Conservation (phyloP, 495 filamentous ascomycete species). For the Darksidea phi region DNA sequence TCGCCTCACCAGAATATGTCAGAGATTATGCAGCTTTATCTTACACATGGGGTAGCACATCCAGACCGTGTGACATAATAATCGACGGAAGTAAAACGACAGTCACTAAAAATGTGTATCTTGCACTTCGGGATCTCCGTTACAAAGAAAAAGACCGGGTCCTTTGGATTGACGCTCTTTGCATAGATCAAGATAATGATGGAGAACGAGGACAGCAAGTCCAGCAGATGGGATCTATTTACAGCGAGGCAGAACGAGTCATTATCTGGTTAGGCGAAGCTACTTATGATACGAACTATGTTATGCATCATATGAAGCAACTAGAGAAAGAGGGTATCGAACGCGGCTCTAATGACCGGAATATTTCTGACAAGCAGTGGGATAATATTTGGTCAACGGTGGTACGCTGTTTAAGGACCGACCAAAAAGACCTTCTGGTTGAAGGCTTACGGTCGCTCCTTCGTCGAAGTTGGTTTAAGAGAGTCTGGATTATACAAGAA, state of each 20-base stretch:
- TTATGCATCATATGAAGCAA: slow-evolving; percentile 10
- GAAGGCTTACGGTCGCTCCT: slow-evolving; percentile 29
- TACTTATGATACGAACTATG: slow-evolving; percentile 11
- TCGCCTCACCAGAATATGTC: background rate
- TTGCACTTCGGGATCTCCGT: slow-evolving; percentile 12
- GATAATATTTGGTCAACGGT: background rate
- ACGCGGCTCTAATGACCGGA: no score
- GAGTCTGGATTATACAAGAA: slow-evolving; percentile 44
- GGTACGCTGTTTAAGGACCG: background rate
- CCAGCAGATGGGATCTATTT: slow-evolving; percentile 43
- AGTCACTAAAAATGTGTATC: slow-evolving; percentile 13
- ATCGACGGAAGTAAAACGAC: background rate
- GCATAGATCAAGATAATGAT: slow-evolving; percentile 44
- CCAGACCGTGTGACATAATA: background rate
- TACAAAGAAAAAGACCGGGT: slow-evolving; percentile 8
- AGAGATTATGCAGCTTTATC: slow-evolving; percentile 27
- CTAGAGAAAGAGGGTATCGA: slow-evolving; percentile 1
- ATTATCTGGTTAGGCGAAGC: slow-evolving; percentile 42
- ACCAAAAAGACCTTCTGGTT: background rate
- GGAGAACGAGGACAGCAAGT: slow-evolving; percentile 42
- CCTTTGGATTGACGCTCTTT: slow-evolving; percentile 46
- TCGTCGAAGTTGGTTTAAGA: slow-evolving; percentile 35
- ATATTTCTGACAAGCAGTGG: slow-evolving; percentile 5
- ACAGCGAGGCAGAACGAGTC: slow-evolving; percentile 34
- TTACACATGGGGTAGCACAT: slow-evolving; percentile 37